These are phyloP conservation scores for Castanea crenata DNA, from an alignment of 306 rosid genomes.

Conservation along the genomic window DNA sequence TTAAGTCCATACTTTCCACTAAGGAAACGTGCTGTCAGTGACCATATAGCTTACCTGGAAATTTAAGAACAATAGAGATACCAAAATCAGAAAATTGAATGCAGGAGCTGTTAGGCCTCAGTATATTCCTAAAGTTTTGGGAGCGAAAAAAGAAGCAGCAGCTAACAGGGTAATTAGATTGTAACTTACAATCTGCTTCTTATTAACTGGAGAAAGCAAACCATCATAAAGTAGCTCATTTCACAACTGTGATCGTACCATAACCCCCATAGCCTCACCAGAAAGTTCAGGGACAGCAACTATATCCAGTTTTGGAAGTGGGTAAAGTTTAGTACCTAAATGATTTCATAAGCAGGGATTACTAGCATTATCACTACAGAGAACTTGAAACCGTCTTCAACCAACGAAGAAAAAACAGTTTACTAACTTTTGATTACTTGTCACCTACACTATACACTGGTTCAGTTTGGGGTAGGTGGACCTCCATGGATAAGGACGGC, in stretches of 20 bases:
- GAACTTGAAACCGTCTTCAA: background rate
- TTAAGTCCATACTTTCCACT: slow-evolving; percentile 62
- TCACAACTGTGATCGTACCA: slow-evolving; percentile 55
- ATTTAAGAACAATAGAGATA: background rate
- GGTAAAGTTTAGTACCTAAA: slow-evolving; percentile 49
- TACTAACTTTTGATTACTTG: background rate
- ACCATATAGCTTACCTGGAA: slow-evolving; percentile 64
- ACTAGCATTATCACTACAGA: background rate
- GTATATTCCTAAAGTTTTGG: no score
- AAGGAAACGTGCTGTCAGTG: slow-evolving; percentile 49
- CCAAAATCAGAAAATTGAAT: background rate
- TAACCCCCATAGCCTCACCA: slow-evolving; percentile 68
- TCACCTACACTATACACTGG: background rate
- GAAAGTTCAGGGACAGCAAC: slow-evolving; percentile 58
- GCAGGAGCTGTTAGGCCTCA: background rate
- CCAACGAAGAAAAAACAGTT: background rate
- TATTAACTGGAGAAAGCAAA: slow-evolving; percentile 36
- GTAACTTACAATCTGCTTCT: slow-evolving; percentile 46
- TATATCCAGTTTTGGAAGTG: slow-evolving; percentile 61
- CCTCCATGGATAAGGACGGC: background rate
- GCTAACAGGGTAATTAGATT: background rate
- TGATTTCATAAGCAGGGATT: slow-evolving; percentile 6
- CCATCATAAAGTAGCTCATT: slow-evolving; percentile 48
- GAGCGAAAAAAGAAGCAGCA: background rate
- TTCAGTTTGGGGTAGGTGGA: background rate